Base-by-base conservation (phyloP, 179 eudicot species). In the Dionaea muscipula region DNA sequence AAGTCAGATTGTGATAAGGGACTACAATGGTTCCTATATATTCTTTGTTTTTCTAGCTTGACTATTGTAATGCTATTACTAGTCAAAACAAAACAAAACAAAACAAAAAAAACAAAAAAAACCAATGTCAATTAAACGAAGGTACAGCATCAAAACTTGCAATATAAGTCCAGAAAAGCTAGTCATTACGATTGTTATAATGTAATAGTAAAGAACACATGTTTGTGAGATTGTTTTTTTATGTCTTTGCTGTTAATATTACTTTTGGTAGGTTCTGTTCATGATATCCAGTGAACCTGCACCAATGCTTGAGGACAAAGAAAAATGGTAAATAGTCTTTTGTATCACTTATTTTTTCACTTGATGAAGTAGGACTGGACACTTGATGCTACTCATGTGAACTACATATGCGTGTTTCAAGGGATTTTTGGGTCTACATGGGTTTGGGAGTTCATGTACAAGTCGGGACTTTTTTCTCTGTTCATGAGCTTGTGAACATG, bases 201-300 rank as follows among this genome's bases (percentile, higher is more conserved):
- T 28, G 35, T 28, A 39, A 16, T 12, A 39, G 17, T 12, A 33
- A 10, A 16, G 15, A 2, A 39, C 17, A 10, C 44, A 39, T 39
- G n/a, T 39, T 39, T 15, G 44, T 16, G 35, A 28, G 11, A 26
- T 53, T 62, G 51, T 15, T 12, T 25, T 49, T 41, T 18, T 22
- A 51, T 27, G 33, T 67, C 51, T 71, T 35, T 56, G 22, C 43
- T 31, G 26, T 50, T 51, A 4, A 14, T 59, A 23, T 45, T 53
- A 51, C 21, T 7, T 68, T 23, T 74, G 49, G 26, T 51, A 91
- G 98, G 98, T 91, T 16, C 66, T 91, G 64, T 91, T 91, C 78
- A 91, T 91, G 98, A 91, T 91, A 77, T 82, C 91, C 27, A 87
- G 75, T 68, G 98, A 91, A 73, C 98, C 98, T 24, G 98, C 98